phyloP scores from a whole-genome alignment of 306 rosid species.

The Pyrus pyrifolia region DNA sequence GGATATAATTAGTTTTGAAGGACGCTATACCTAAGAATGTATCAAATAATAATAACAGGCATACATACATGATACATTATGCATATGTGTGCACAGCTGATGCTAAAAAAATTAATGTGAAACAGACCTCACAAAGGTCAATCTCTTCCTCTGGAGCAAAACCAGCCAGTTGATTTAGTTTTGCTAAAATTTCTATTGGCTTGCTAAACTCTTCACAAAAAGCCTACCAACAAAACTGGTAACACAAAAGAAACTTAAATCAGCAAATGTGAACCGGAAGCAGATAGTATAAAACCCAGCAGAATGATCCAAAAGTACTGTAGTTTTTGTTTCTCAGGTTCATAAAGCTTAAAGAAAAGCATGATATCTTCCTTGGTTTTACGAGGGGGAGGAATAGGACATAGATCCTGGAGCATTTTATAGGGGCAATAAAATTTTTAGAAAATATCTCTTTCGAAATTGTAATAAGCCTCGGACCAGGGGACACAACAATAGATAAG shows the following conservation, averaged over 20 bases:
- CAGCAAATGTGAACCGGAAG: neutral
- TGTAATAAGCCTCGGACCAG: constrained; percentile 6
- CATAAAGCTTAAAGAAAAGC: constrained; percentile 77
- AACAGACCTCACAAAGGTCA: constrained; percentile 74
- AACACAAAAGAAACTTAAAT: neutral
- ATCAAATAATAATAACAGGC: too few relatives aligned
- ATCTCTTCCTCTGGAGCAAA: constrained; percentile 62
- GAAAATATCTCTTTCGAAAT: neutral
- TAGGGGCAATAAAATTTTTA: neutral
- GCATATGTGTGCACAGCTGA: too few relatives aligned
- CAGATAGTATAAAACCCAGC: neutral
- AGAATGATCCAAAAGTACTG: constrained; percentile 36
- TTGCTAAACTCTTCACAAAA: constrained; percentile 50
- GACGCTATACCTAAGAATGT: too few relatives aligned
- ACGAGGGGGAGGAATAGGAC: constrained; percentile 56
- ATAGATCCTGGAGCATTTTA: constrained; percentile 48
- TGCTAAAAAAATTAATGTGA: neutral
- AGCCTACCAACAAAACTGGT: constrained; percentile 76
- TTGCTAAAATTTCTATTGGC: constrained; percentile 62
- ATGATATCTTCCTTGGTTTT: constrained; percentile 69
- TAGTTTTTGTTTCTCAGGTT: constrained; percentile 59
- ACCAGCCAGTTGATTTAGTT: constrained; percentile 75
- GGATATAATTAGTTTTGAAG: neutral
- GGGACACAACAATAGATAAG: neutral
- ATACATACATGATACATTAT: too few relatives aligned